Base-by-base conservation (phyloP, 192 early-diverging fungal genomes). In the Rhizophagus prolifer region DNA sequence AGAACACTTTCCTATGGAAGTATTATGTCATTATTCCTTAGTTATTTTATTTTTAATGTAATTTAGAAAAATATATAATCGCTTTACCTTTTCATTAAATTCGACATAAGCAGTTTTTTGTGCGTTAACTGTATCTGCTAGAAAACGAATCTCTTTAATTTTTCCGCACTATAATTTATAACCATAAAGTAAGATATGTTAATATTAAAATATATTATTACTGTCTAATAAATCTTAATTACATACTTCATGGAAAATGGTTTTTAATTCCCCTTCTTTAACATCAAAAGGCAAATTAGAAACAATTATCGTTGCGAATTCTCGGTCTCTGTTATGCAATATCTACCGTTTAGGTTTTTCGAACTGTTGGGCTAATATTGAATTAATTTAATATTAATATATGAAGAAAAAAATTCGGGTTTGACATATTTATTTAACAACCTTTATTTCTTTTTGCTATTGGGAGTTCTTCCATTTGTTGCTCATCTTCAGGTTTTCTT, bases 181-280 rank as follows among this genome's bases (percentile, higher is more conserved):
- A 38, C 21, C 36, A 38, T 38, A 38, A 31, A 31, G 0, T 34
- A 9, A 38, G 9, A 6, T 21, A 16, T 21, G 31, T 21, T 36
- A 66, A 7, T 8, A 36, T 36, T 6, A 38, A 21, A 19, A 13
- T 21, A n/a, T 19, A 19, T 19, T n/a, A 28, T 28, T 44, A 44
- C 41, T 44, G 10, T 16, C 10, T 30, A 63, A 63, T 63, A 63
- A 38, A 26, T 30, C 28, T 25, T 34, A 38, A 28, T 34, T 21
- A 66, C 13, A 34, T 34, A 66, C 64, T 26, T 54, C 50, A 58
- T 71, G n/a, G 25, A 71, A 71, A 21, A 71, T 14, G 12, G 9
- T 26, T 58, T 71, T 71, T n/a, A 71, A 71, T 50, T 71, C 30
- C 3, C 70, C 70, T 50, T 71, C 70, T 14, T 28, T 71, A 31